Evolutionary conservation across 164 flowering plant species (phyloP), one percentile per base, ranked within the genome.

Genomic region (Buxus sempervirens): DNA sequence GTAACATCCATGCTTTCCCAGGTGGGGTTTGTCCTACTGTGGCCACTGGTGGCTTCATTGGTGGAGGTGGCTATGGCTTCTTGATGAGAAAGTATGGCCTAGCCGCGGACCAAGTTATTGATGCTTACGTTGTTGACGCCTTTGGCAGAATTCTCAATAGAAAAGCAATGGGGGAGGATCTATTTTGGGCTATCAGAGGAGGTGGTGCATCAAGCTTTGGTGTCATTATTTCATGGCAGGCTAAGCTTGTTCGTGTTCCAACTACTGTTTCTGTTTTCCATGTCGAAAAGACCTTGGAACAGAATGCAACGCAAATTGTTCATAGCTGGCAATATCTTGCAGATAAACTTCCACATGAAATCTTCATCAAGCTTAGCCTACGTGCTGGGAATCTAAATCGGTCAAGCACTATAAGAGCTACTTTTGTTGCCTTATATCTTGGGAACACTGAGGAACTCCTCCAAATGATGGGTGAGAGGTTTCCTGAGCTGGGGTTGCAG

Each of bases 161-260:
- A 25, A 22, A 21, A 27, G 20, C 71, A 3, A 75, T 70, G 77
- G 77, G 76, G 0, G 77, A 75, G 45, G 77, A 66, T 22, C 36
- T 75, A 19, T 75, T 75, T 24, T 75, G 77, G 77, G 77, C 77
- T 20, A 66, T 75, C 41, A 60, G 71, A 16, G 77, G 77, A 9
- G 73, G 77, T 0, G 73, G 73, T 5, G 77, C 71, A 5, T 66
- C 54, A 1, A 75, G 73, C 41, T 74, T 61, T 28, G 73, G 77
- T 7, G 58, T 58, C n/a, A 36, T 73, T 6, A 16, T 63, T 15
- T 23, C 65, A 1, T 73, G 72, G 69, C 69, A 58, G 24, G 24
- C 69, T 26, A 23, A 61, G 26, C 24, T 73, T 15, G 68, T 60
- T 49, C 20, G 8, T 0, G 69, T 73, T 49, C 76, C 73, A 21